A percentile compares a stretch with the other conserved stretches of the same genome.
Evolutionary conservation across 176 grass and related monocot species (phyloP).

Genomic region (Triticum dicoccoides): DNA sequence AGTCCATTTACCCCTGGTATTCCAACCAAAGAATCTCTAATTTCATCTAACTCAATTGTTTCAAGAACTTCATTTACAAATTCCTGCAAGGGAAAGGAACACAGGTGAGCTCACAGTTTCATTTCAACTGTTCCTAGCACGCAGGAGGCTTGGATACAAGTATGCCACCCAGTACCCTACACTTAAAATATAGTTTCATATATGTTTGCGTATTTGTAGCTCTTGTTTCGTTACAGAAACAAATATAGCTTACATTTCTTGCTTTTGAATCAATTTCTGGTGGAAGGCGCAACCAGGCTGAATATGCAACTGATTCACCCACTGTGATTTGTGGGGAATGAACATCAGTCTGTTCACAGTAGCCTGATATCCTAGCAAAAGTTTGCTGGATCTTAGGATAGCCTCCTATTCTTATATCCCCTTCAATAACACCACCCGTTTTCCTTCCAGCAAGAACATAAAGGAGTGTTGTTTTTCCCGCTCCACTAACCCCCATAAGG

Average conservation of each 20-base stretch:
- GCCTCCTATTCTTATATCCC: conserved; percentile 72
- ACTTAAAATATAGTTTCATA: not conserved
- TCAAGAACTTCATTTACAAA: conserved; percentile 77
- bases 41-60: conserved; percentile 73
- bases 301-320: conserved; percentile 68
- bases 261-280: conserved; percentile 51
- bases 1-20: conserved; percentile 54
- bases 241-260: conserved; percentile 48
- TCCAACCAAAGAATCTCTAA: conserved; percentile 68
- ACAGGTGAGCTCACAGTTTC: not conserved
- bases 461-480: conserved; percentile 80
- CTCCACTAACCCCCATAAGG: conserved; percentile 77
- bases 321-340: conserved; percentile 80
- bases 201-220: not conserved
- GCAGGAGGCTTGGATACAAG: not conserved
- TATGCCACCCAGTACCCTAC: not conserved
- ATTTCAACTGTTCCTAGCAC: not conserved
- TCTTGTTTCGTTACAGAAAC: not conserved
- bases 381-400: conserved; percentile 70
- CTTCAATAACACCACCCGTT: conserved; percentile 66
- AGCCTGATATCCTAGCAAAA: conserved; percentile 81
- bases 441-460: conserved; percentile 83
- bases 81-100: conserved; percentile 36
- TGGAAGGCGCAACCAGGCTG: conserved; percentile 69
- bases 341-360: conserved; percentile 72